Evolutionary conservation across 2,329 filamentous ascomycete species (phyloP), one percentile per base, ranked within the genome.

Genomic region (Grosmannia clavigera): DNA sequence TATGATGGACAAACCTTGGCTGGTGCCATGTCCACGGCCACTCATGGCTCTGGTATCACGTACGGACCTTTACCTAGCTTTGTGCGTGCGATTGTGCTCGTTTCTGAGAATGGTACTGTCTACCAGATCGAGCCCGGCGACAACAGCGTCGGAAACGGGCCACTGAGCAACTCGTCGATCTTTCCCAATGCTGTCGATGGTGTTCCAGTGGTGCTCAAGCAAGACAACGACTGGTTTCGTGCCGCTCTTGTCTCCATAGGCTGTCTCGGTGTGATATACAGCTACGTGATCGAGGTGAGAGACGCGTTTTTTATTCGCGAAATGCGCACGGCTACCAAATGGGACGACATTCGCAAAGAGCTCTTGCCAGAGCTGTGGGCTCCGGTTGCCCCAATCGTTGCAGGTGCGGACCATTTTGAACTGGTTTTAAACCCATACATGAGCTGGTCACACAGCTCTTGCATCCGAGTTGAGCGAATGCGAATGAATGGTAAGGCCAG

Each of bases 1-100:
- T 68, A 65, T 53, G 67, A 68, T 31, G 67, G 66, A 0, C 67
- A 68, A 53, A 67, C 66, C 0, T 58, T 68, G 14, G 64, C 65
- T 1, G 67, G 67, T 1, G 65, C 63, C 12, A 62, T 68, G 56
- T 64, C 64, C 0, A 68, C 67, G 0, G 66, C 64, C 3, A 68
- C 66, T 2, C 67, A 68, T 27, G 67, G 67, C 0, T 68, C 67
- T 0, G 67, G 67, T 0, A 65, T 66, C 10, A 22, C 22, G 0
- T 68, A 60, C 48, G 66, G 65, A 1, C 67, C 67, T 0, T 51
- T 68, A 60, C 59, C 61, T 9, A 62, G 58, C 46, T 63, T 60
- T 48, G 53, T 67, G 22, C 62, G 61, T 4, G 65, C 67, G 12
- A 65, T 68, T 54, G 65, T 68, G 0, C 63, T 68, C 5, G 67